Conservation (phyloP, 2,329 filamentous ascomycete species). For the Trichophaea hybrida region DNA sequence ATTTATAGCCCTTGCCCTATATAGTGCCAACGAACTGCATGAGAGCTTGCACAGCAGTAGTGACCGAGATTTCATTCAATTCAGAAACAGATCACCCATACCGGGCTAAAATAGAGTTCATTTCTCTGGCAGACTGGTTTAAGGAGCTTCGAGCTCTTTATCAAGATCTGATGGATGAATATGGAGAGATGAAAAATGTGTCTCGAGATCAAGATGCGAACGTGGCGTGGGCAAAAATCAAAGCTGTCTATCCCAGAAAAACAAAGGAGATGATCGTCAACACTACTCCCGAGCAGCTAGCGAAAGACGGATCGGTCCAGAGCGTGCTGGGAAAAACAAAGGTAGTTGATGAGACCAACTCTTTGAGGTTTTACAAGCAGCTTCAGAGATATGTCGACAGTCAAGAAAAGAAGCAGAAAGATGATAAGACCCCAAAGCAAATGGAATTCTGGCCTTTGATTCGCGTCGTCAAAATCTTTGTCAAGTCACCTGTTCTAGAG, state of each 20-base stretch:
- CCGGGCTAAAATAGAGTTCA: slow-evolving; percentile 45
- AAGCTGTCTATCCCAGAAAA: slow-evolving; percentile 36
- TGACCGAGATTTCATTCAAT: slow-evolving; percentile 48
- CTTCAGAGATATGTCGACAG: slow-evolving; percentile 43
- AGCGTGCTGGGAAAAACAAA: slow-evolving; percentile 37
- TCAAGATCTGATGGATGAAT: slow-evolving; percentile 35
- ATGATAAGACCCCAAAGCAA: slow-evolving; percentile 26
- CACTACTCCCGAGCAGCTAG: slow-evolving; percentile 33
- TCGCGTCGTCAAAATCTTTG: slow-evolving; percentile 39
- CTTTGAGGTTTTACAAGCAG: slow-evolving; percentile 34
- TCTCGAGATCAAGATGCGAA: slow-evolving; percentile 29
- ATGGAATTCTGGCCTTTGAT: slow-evolving; percentile 39
- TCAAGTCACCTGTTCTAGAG: slow-evolving; percentile 38
- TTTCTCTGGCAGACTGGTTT: slow-evolving; percentile 39
- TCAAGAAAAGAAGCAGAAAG: slow-evolving; percentile 36
- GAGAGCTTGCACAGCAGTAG: slow-evolving; percentile 47
- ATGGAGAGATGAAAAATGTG: slow-evolving; percentile 29
- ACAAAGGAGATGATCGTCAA: slow-evolving; percentile 34
- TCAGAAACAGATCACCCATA: slow-evolving; percentile 35
- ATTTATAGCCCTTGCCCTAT: background rate
- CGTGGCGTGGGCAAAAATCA: slow-evolving; percentile 40
- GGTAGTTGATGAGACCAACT: slow-evolving; percentile 31
- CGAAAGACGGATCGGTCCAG: slow-evolving; percentile 32
- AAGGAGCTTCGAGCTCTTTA: slow-evolving; percentile 39
- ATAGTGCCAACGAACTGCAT: slow-evolving; percentile 33